Evolutionary conservation across 2,329 filamentous ascomycete species (phyloP), one percentile per base, ranked within the genome.

Genomic region (Ascochyta koolunga): DNA sequence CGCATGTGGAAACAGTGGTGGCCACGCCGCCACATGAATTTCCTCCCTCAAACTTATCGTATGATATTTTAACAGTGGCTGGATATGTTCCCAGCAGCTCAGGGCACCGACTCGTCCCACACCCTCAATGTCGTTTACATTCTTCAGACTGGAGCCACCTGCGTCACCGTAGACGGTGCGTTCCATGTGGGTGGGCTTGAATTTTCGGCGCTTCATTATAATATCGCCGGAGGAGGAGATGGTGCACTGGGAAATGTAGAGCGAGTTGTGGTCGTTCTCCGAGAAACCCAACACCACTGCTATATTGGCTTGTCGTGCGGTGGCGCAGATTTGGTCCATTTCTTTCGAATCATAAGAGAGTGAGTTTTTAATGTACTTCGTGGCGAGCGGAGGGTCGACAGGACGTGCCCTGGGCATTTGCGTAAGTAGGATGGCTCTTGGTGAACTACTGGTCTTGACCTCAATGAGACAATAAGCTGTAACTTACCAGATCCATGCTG

Each of bases 131-230:
- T 68, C 57, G 0, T 68, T 72, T 2, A 77, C 75, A 37, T 75
- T 74, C 8, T 67, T 56, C 6, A 78, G 55, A 50, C 67, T 68
- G 2, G 61, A 48, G 0, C 69, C 75, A 4, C 66, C 67, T 0
- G 67, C 76, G 40, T 78, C 75, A 3, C 77, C 76, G 41, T 76
- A 79, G 15, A 78, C 65, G 0, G 76, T 77, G 5, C 76, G 68
- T 56, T 78, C 76, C 72, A 78, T 75, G 44, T 78, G 76, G 3
- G 76, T 78, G 0, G 76, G 71, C 65, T 78, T 79, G 59, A 78
- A 64, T 54, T 79, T 78, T 4, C 76, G 62, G 10, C 76, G 60
- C 46, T 68, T 66, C 70, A 76, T 75, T 22, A 70, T 37, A 11
- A 78, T 59, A 10, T 65, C 56, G 1, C 77, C 77, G 5, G 60